Conservation (phyloP, 2,329 filamentous ascomycete species). For the Clonostachys rosea region DNA sequence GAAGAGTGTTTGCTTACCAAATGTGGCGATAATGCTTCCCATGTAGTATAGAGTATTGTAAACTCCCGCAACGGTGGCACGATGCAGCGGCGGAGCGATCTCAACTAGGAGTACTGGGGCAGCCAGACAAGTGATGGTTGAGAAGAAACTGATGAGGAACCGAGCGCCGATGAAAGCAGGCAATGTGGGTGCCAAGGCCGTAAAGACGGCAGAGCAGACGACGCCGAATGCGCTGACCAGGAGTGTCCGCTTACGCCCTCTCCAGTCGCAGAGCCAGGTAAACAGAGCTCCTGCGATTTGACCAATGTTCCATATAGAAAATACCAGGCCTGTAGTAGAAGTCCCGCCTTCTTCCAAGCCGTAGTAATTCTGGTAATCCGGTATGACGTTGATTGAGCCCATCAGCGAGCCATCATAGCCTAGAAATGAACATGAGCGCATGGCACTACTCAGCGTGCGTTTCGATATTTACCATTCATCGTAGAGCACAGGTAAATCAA, state of each 20-base stretch:
- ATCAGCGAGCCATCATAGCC: conserved; percentile 32
- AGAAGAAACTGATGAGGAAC: conserved; percentile 46
- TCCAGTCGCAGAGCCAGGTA: conserved; percentile 36
- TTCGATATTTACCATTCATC: conserved; percentile 30
- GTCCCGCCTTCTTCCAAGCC: conserved; percentile 24
- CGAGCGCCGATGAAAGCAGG: conserved; percentile 45
- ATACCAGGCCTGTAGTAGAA: conserved; percentile 34
- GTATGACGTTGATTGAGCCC: conserved; percentile 36
- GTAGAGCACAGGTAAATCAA: conserved; percentile 26
- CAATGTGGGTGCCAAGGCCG: conserved; percentile 35
- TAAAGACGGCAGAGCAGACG: conserved; percentile 42
- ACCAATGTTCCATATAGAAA: conserved; percentile 35
- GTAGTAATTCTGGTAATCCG: conserved; percentile 33
- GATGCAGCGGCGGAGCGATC: conserved; percentile 53
- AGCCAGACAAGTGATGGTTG: conserved; percentile 49
- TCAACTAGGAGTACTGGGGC: conserved; percentile 58
- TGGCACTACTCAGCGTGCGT: not conserved
- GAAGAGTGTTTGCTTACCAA: not conserved
- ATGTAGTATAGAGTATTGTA: conserved; percentile 36
- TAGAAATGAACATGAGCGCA: not conserved
- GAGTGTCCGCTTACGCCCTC: conserved; percentile 34
- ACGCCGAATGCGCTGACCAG: conserved; percentile 41
- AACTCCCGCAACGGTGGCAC: conserved; percentile 53
- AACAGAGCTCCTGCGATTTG: conserved; percentile 36
- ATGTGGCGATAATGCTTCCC: conserved; percentile 14